These are phyloP conservation scores for Cyberlindnera petersonii DNA, from an alignment of 805 yeast genomes.

Conservation along the genomic window DNA sequence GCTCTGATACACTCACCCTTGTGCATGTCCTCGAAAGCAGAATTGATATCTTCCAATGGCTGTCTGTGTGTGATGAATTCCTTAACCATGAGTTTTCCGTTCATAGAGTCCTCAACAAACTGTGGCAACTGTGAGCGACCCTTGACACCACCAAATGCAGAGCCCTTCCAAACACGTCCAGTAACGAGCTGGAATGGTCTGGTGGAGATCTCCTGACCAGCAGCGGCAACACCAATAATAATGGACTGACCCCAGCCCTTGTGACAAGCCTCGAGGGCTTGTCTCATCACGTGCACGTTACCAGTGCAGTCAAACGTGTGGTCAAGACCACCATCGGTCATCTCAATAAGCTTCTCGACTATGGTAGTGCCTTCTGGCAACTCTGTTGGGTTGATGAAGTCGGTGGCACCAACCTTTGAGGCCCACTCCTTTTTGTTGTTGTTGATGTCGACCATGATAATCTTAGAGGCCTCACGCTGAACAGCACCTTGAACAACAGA, in stretches of 20 bases:
- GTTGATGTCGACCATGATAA: slow-evolving; percentile 85
- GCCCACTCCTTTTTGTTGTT: slow-evolving; percentile 80
- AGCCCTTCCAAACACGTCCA: slow-evolving; percentile 98
- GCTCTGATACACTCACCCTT: slow-evolving; percentile 93
- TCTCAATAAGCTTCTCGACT: slow-evolving; percentile 76
- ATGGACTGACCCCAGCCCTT: slow-evolving; percentile 98
- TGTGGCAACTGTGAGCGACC: slow-evolving; percentile 95
- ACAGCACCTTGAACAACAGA: slow-evolving; percentile 95
- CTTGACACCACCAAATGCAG: slow-evolving; percentile 99
- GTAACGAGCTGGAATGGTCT: slow-evolving; percentile 99
- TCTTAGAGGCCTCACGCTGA: slow-evolving; percentile 72
- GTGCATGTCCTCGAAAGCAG: slow-evolving; percentile 94
- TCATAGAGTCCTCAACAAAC: slow-evolving; percentile 78
- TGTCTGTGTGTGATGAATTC: slow-evolving; percentile 94
- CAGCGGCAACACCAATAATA: slow-evolving; percentile 97
- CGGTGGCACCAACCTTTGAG: slow-evolving; percentile 94
- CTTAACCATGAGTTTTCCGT: slow-evolving; percentile 81
- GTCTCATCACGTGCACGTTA: slow-evolving; percentile 90
- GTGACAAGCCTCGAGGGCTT: slow-evolving; percentile 95
- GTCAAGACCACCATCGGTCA: slow-evolving; percentile 97
- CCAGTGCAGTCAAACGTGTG: slow-evolving; percentile 98
- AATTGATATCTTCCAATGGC: slow-evolving; percentile 70
- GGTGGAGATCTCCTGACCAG: slow-evolving; percentile 94
- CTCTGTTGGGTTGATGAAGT: slow-evolving; percentile 78
- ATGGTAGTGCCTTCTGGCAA: slow-evolving; percentile 72